Evolutionary conservation across 352 stramenopile genomes (phyloP), one percentile per base, ranked within the genome.

Genomic region (Phytophthora citricola): DNA sequence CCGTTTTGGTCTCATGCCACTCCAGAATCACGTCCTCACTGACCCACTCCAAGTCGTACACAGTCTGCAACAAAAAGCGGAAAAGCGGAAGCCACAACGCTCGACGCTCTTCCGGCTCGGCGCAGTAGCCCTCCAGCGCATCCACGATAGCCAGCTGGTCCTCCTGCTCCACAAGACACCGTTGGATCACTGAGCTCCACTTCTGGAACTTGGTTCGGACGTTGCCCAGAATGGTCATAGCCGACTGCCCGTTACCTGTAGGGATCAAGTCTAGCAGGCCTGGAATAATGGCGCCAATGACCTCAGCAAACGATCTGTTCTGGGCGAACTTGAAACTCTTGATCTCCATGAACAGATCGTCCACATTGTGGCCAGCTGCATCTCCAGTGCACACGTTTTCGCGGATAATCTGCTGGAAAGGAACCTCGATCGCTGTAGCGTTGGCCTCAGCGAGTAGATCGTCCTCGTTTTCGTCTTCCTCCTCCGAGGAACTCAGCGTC

Each of bases 291-390:
- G 85, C 89, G 20, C 73, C 71, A 46, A 96, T 80, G 34, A 94
- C 90, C 36, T 93, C 86, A 22, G 79, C 76, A 49, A 95, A 94
- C 58, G 85, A 81, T 8, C 86, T 75, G 73, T 97, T 97, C 73
- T 97, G 89, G n/a, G 91, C 89, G 69, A 97, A 97, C 71, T 97
- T 97, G 71, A 92, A 97, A 57, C 89, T 93, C 81, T 97, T 97
- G 70, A 97, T 97, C 75, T 97, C 91, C 76, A 97, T 90, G 62
- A 97, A 92, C 58, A 97, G 73, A 73, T 97, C 95, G 53, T 97
- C 90, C 45, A 97, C 82, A 43, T 84, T 83, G 74, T 95, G 83
- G 20, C 83, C 84, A 3, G 81, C 85, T 2, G 74, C 70, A 58
- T 95, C 87, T 22, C 87, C 87, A 14, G 76, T 90, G 61, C 80